Percentiles rank a stretch among this genome's conserved stretches.
Evolutionary conservation across 441 rosid genomes (phyloP).

Genomic region (Pelargonium cotyledonis): DNA sequence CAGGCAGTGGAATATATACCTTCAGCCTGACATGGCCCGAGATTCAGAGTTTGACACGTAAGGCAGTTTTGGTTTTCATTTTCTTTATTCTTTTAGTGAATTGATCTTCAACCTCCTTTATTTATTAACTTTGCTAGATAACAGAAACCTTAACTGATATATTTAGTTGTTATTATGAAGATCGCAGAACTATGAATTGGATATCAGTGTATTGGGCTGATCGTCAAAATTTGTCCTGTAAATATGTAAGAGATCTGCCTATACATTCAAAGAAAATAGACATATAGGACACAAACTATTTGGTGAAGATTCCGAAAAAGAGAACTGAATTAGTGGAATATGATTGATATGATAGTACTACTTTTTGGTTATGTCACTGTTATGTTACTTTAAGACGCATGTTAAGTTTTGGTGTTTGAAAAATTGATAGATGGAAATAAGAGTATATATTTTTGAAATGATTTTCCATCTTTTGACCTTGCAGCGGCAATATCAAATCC

Average conservation of each 20-base stretch:
- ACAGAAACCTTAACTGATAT: not conserved
- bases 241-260: too few relatives aligned
- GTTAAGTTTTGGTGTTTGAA: too few relatives aligned
- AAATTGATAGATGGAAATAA: not conserved
- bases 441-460: not conserved
- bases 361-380: not conserved
- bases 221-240: not conserved
- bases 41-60: slow-evolving; percentile 37
- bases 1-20: slow-evolving; percentile 29
- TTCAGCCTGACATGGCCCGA: slow-evolving; percentile 41
- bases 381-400: not conserved
- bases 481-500: slow-evolving; percentile 37
- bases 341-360: too few relatives aligned
- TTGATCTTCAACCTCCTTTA: not conserved
- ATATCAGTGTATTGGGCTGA: too few relatives aligned
- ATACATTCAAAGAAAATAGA: not conserved
- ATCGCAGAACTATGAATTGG: too few relatives aligned
- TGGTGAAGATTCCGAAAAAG: not conserved
- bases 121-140: not conserved
- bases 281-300: not conserved
- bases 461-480: slow-evolving; percentile 6
- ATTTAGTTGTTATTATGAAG: not conserved
- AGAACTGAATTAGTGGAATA: not conserved
- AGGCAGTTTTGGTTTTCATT: slow-evolving; percentile 17
- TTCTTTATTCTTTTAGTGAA: not conserved